Conservation (phyloP, 768 basidiomycete species). For the Phanerochaete sordida region DNA sequence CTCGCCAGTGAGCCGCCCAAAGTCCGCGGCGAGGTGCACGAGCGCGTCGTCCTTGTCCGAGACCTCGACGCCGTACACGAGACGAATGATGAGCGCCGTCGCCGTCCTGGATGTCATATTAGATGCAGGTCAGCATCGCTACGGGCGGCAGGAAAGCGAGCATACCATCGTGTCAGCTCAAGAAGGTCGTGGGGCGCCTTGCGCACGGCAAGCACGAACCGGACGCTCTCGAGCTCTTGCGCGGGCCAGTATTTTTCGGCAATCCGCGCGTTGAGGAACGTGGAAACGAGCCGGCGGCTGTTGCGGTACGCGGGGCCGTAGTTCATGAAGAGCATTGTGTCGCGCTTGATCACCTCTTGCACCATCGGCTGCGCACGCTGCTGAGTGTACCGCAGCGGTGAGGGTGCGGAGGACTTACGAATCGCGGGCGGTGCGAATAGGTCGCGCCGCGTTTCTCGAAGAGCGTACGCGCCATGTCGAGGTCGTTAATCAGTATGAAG, state of each 20-base stretch:
- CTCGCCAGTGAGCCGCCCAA: slow-evolving; percentile 13
- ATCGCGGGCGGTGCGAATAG: neutral
- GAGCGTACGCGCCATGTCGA: neutral
- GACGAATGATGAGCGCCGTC: slow-evolving; percentile 4
- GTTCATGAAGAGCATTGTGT: neutral
- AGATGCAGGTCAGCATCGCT: neutral
- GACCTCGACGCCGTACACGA: slow-evolving; percentile 8
- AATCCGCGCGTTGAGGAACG: neutral
- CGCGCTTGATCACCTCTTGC: neutral
- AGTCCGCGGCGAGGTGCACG: slow-evolving; percentile 19
- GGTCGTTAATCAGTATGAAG: neutral
- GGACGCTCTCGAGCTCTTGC: neutral
- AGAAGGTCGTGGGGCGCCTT: neutral
- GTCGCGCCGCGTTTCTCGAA: neutral
- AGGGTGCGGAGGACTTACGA: neutral
- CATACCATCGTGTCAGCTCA: neutral
- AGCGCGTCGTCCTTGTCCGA: slow-evolving; percentile 6
- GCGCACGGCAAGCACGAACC: neutral
- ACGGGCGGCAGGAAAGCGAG: no score
- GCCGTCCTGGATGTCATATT: neutral
- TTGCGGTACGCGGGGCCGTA: neutral
- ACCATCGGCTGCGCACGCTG: neutral
- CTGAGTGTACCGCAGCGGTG: neutral
- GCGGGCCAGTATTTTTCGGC: neutral
- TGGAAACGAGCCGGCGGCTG: neutral